These are phyloP conservation scores for Umbelopsis vinacea DNA, from an alignment of 192 early-diverging fungal genomes.

Conservation along the genomic window DNA sequence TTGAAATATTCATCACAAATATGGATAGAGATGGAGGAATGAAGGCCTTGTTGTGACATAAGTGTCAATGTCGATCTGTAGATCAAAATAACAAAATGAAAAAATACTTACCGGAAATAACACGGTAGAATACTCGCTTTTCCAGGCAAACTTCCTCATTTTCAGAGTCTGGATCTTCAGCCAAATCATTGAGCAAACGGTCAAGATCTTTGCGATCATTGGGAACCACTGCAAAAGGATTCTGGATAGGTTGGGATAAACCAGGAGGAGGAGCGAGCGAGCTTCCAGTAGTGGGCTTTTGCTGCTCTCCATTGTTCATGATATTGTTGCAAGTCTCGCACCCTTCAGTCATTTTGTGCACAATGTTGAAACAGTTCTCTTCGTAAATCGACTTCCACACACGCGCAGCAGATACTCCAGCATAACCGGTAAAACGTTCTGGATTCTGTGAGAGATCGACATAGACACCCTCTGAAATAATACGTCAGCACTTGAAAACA, in stretches of 20 bases:
- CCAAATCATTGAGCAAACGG: conserved; percentile 54
- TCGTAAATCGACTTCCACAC: conserved; percentile 98
- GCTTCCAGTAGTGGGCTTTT: conserved; percentile 42
- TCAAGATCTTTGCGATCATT: conserved; percentile 49
- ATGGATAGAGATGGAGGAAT: conserved; percentile 96
- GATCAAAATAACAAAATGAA: not conserved
- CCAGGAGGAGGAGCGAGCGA: conserved; percentile 46
- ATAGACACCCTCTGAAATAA: conserved; percentile 70
- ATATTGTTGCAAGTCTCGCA: conserved; percentile 43
- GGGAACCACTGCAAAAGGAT: conserved; percentile 57
- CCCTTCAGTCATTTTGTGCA: conserved; percentile 58
- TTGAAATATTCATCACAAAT: conserved; percentile 96
- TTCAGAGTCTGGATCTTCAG: conserved; percentile 47
- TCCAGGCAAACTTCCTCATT: conserved; percentile 74
- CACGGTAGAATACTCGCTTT: conserved; percentile 80
- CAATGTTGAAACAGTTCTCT: conserved; percentile 94
- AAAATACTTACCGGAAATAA: conserved; percentile 65
- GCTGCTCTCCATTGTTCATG: conserved; percentile 21
- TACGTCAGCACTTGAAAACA: not conserved
- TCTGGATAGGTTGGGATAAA: conserved; percentile 47
- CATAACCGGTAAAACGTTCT: conserved; percentile 96
- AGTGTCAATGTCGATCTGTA: conserved; percentile 32
- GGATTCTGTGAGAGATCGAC: conserved; percentile 92
- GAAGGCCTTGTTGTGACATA: conserved; percentile 65
- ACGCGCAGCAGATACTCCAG: conserved; percentile 82